A percentile compares a stretch with the other conserved stretches of the same genome.
Conservation (phyloP, 495 filamentous ascomycete species). For the Neurospora intermedia region DNA sequence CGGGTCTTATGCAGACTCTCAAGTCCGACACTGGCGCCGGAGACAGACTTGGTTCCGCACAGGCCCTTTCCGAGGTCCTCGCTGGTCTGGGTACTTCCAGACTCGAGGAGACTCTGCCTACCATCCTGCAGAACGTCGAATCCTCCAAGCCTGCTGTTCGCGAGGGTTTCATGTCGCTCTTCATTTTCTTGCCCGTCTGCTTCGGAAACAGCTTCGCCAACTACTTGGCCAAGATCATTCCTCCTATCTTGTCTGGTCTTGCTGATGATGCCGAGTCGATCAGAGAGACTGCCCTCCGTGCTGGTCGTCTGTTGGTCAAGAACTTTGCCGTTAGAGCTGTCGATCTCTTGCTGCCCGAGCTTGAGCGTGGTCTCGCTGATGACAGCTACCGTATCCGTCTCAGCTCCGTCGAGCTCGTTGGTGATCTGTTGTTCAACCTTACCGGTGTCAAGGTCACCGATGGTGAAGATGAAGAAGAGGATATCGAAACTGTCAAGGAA, state of each 20-base stretch:
- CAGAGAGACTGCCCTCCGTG: slow-evolving; percentile 82
- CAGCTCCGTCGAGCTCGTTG: slow-evolving; percentile 94
- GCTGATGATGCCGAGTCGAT: slow-evolving; percentile 95
- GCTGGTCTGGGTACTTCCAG: slow-evolving; percentile 86
- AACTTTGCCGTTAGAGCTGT: slow-evolving; percentile 94
- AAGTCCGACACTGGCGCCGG: slow-evolving; percentile 95
- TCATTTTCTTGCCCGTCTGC: slow-evolving; percentile 97
- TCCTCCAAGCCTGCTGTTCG: slow-evolving; percentile 83
- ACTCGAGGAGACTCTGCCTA: slow-evolving; percentile 91
- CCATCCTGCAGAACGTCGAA: slow-evolving; percentile 89
- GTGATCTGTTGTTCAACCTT: slow-evolving; percentile 93
- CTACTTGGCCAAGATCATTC: slow-evolving; percentile 92
- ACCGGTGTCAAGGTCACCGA: slow-evolving; percentile 83
- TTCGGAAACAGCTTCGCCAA: slow-evolving; percentile 97
- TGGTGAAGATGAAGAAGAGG: slow-evolving; percentile 60
- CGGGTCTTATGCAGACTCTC: slow-evolving; percentile 91
- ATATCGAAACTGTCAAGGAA: slow-evolving; percentile 69
- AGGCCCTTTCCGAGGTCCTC: slow-evolving; percentile 93
- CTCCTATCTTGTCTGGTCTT: slow-evolving; percentile 85
- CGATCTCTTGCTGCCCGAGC: slow-evolving; percentile 83
- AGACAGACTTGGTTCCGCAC: slow-evolving; percentile 88
- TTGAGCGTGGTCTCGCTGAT: slow-evolving; percentile 90
- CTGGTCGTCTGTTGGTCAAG: slow-evolving; percentile 89
- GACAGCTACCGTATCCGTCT: slow-evolving; percentile 94
- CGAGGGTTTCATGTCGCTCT: slow-evolving; percentile 98